These are phyloP conservation scores for Calocybe gambosa DNA, from an alignment of 1,284 basidiomycete genomes.

Conservation along the genomic window DNA sequence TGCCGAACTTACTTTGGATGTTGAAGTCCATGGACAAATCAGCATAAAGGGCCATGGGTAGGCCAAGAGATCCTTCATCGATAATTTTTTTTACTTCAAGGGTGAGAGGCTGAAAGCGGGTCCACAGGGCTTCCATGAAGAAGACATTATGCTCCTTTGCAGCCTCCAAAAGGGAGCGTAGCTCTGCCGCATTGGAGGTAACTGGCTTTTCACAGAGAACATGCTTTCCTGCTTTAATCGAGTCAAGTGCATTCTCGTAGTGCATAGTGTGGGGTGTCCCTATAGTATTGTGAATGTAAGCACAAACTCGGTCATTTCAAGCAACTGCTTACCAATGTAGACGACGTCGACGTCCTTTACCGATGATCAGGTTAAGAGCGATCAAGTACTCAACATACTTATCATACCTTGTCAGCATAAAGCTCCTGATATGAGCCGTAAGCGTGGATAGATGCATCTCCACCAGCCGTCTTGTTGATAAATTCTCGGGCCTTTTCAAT, in stretches of 20 bases:
- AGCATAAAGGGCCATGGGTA: slow-evolving; percentile 59
- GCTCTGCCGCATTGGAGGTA: slow-evolving; percentile 59
- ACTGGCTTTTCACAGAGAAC: slow-evolving; percentile 85
- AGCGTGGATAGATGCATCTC: slow-evolving; percentile 52
- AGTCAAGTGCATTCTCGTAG: slow-evolving; percentile 72
- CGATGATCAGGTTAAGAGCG: slow-evolving; percentile 1
- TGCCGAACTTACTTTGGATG: slow-evolving; percentile 53
- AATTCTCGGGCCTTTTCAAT: slow-evolving; percentile 69
- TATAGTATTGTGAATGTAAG: slow-evolving; percentile 17
- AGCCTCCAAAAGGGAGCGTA: slow-evolving; percentile 60
- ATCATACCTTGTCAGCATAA: slow-evolving; percentile 58
- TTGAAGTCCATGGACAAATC: slow-evolving; percentile 72
- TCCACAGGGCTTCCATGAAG: slow-evolving; percentile 88
- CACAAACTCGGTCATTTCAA: background rate
- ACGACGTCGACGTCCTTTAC: slow-evolving; percentile 69
- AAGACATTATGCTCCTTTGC: slow-evolving; percentile 77
- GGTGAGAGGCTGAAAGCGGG: slow-evolving; percentile 69
- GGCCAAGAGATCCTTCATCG: slow-evolving; percentile 56
- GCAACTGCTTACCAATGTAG: slow-evolving; percentile 61
- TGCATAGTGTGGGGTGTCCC: slow-evolving; percentile 87
- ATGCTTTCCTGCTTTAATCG: slow-evolving; percentile 77
- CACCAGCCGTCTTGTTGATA: slow-evolving; percentile 46
- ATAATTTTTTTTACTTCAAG: slow-evolving; percentile 61
- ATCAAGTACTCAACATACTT: background rate
- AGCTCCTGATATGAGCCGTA: slow-evolving; percentile 79